Evolutionary conservation across 441 rosid species (phyloP).

Genomic region (California macrophylla): DNA sequence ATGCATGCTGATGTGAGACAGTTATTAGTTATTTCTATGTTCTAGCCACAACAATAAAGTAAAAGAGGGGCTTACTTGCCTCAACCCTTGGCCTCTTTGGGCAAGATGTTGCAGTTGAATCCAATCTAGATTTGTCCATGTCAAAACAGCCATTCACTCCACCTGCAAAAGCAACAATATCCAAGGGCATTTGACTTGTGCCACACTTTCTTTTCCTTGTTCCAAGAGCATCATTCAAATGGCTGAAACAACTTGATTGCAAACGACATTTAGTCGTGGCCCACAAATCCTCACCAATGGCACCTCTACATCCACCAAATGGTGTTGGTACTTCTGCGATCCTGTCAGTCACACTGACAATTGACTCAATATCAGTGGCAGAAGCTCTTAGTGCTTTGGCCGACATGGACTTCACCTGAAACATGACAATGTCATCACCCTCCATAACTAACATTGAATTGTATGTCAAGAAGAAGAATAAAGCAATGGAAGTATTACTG

Average conservation of each 20-base stretch:
- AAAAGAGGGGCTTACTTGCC: background rate
- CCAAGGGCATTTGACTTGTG: conserved; percentile 19
- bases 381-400: conserved; percentile 15
- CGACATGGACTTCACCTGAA: conserved; percentile 15
- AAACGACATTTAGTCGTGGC: conserved; percentile 18
- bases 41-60: background rate
- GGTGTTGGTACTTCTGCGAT: conserved; percentile 17
- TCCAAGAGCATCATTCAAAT: conserved; percentile 13
- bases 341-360: conserved; percentile 19
- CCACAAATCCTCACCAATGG: conserved; percentile 20
- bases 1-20: background rate
- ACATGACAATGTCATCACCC: background rate
- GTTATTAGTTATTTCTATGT: background rate
- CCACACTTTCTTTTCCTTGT: conserved; percentile 15
- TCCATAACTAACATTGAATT: background rate
- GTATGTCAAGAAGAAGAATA: background rate
- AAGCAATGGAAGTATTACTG: background rate
- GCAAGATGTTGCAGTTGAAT: conserved; percentile 20
- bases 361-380: conserved; percentile 14
- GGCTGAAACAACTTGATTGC: conserved; percentile 15
- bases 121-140: conserved; percentile 15
- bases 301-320: conserved; percentile 18
- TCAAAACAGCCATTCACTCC: conserved; percentile 13
- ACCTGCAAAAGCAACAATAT: conserved; percentile 13
- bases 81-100: conserved; percentile 16